Evolutionary conservation across 169 alveolate genomes (phyloP).

Genomic region (Cryptosporidium sp.): DNA sequence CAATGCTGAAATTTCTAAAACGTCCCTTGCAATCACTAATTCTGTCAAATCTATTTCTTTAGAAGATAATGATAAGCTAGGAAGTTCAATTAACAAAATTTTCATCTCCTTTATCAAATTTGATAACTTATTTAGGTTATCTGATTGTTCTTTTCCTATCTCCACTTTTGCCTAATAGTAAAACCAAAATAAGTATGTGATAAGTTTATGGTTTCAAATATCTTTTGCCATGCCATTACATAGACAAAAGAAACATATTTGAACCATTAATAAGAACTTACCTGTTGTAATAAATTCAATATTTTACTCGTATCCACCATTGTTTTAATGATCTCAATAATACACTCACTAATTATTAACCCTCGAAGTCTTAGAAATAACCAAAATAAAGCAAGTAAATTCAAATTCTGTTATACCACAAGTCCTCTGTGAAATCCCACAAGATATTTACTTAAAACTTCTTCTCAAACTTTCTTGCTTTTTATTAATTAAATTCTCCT

Average conservation of each 20-base stretch:
- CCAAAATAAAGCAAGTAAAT: background rate
- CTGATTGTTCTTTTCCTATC: background rate
- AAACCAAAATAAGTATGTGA: background rate
- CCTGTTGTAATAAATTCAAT: conserved; percentile 39
- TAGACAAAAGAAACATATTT: background rate
- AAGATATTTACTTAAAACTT: background rate
- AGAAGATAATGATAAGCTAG: conserved; percentile 30
- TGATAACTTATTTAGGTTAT: background rate
- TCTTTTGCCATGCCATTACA: background rate
- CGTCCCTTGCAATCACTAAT: conserved; percentile 59
- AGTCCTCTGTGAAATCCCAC: conserved; percentile 1
- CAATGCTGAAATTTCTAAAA: conserved; percentile 34
- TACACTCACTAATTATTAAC: background rate
- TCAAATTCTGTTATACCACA: background rate
- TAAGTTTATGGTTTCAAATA: background rate
- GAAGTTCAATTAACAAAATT: conserved; percentile 30
- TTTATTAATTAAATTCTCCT: background rate
- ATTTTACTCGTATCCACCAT: conserved; percentile 50
- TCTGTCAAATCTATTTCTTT: conserved; percentile 61
- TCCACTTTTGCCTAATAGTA: conserved; percentile 39
- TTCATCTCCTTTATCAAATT: conserved; percentile 39
- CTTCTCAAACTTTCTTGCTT: background rate
- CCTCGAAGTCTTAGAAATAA: background rate
- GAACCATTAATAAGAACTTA: conserved; percentile 1
- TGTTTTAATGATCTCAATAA: background rate